These are phyloP conservation scores for Henningerozyma blattae DNA, from an alignment of 805 yeast species.

Conservation along the genomic window DNA sequence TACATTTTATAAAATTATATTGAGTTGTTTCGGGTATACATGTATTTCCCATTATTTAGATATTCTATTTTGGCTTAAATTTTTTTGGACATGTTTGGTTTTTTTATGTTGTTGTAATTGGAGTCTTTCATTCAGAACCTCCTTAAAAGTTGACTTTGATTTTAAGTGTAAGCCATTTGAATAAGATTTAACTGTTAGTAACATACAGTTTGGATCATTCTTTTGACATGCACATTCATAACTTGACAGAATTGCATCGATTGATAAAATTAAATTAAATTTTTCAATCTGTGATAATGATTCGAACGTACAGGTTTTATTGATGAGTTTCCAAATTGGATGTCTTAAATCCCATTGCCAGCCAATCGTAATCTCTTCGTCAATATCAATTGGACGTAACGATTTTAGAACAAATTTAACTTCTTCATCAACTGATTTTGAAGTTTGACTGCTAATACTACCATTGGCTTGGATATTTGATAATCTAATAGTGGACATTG, in stretches of 20 bases:
- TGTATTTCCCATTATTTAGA: too few relatives aligned
- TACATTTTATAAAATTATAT: too few relatives aligned
- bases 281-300: conserved; percentile 41
- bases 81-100: too few relatives aligned
- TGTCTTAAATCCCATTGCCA: conserved; percentile 87
- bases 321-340: conserved; percentile 51
- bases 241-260: conserved; percentile 49
- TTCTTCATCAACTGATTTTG: too few relatives aligned
- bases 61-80: too few relatives aligned
- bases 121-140: too few relatives aligned
- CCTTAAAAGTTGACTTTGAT: neutral
- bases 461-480: neutral
- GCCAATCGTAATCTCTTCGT: conserved; percentile 62
- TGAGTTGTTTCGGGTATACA: too few relatives aligned
- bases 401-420: conserved; percentile 51
- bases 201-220: conserved; percentile 38
- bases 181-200: conserved; percentile 52
- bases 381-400: conserved; percentile 40
- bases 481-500: conserved; percentile 36
- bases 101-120: neutral
- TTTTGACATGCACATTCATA: conserved; percentile 41
- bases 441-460: too few relatives aligned
- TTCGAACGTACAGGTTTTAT: conserved; percentile 38
- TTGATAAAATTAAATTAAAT: conserved; percentile 42
- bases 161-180: conserved; percentile 33